A percentile compares a stretch with the other conserved stretches of the same genome.
Conservation (phyloP, 805 yeast genomes). For the Candida pseudofarinosa region DNA sequence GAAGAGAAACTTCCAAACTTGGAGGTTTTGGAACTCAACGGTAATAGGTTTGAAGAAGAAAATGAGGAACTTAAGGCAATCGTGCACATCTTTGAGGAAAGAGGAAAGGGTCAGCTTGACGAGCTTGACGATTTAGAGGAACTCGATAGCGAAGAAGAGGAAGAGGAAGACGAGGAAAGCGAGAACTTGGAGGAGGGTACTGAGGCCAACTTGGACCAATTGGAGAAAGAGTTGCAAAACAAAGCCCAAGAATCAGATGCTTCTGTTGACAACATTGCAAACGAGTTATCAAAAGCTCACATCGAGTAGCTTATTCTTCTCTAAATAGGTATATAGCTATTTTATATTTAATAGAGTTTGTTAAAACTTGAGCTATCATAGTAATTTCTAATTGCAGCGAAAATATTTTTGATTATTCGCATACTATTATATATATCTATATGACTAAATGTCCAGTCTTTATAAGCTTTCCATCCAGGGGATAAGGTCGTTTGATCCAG, state of each 20-base stretch:
- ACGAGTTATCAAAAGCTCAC: conserved; percentile 53
- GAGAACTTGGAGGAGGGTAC: conserved; percentile 41
- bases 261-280: conserved; percentile 55
- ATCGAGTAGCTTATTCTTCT: conserved; percentile 22
- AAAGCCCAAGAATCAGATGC: conserved; percentile 41
- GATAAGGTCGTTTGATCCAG: conserved; percentile 85
- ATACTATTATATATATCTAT: not conserved
- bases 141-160: conserved; percentile 64
- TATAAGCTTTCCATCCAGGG: conserved; percentile 64
- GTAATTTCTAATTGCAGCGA: not conserved
- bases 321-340: not conserved
- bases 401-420: not conserved
- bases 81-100: conserved; percentile 57
- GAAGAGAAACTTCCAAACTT: conserved; percentile 54
- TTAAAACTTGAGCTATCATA: not conserved
- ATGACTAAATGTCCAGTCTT: conserved; percentile 33
- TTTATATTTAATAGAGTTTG: not conserved
- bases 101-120: conserved; percentile 80
- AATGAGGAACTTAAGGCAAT: conserved; percentile 63
- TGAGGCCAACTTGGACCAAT: conserved; percentile 50
- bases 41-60: conserved; percentile 90
- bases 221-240: conserved; percentile 54
- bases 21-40: conserved; percentile 76
- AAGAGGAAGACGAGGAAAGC: conserved; percentile 54
- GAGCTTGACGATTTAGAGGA: conserved; percentile 96